Conservation (phyloP, 164 flowering plant genomes). For the Umbilicus rupestris region DNA sequence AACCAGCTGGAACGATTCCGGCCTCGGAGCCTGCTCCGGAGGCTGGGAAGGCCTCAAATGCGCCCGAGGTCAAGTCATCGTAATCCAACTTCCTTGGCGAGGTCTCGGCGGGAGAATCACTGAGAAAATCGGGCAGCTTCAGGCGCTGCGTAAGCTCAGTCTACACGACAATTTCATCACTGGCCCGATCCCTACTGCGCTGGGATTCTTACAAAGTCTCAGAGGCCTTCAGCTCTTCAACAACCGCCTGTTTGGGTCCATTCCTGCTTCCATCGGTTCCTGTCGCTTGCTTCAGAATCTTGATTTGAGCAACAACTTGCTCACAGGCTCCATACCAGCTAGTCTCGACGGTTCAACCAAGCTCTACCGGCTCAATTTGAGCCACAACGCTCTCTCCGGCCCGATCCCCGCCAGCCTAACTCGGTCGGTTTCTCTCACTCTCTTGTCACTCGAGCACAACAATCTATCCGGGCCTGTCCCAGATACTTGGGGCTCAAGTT, state of each 20-base stretch:
- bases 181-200: conserved; percentile 25
- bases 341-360: conserved; percentile 23
- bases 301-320: conserved; percentile 32
- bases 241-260: conserved; percentile 31
- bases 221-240: conserved; percentile 37
- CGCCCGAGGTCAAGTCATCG: conserved; percentile 35
- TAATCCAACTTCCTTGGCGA: conserved; percentile 39
- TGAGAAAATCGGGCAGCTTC: conserved; percentile 30
- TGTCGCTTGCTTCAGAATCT: conserved; percentile 31
- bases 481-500: conserved; percentile 21
- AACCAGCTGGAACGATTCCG: conserved; percentile 35
- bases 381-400: conserved; percentile 34
- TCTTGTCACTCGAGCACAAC: conserved; percentile 30
- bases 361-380: conserved; percentile 32
- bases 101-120: conserved; percentile 31
- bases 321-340: conserved; percentile 27
- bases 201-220: conserved; percentile 32
- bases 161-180: conserved; percentile 16
- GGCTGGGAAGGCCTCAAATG: conserved; percentile 40
- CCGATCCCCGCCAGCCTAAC: conserved; percentile 21
- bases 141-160: conserved; percentile 34
- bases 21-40: conserved; percentile 36
- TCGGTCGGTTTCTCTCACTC: conserved; percentile 20
- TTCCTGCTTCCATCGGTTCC: conserved; percentile 31
- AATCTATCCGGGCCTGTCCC: conserved; percentile 33